Base-by-base conservation (phyloP, 2,329 filamentous ascomycete species). In the Aspergillus glaucus region DNA sequence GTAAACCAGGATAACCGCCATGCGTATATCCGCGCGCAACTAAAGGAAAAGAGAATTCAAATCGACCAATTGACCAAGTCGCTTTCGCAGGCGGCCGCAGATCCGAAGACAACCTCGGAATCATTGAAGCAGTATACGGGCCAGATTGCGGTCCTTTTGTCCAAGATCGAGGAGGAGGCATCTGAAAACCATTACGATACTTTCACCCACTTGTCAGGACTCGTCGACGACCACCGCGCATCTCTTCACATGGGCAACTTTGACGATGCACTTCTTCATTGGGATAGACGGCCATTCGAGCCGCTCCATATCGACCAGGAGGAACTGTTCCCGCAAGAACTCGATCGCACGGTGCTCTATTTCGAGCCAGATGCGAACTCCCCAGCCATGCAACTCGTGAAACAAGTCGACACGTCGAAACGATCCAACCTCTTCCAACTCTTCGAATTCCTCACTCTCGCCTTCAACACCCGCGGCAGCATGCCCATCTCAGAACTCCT, bases 281-380 rank as follows among this genome's bases (percentile, higher is more conserved):
- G 84, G 81, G 88, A 95, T 65, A 76, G 79, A 1, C 82, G 90
- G 14, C 69, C 74, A 2, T 82, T 81, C 59, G 88, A 95, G 59
- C 86, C 88, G 0, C 72, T 95, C 14, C 66, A 72, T 21, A 77
- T 80, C 2, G 51, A 72, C 4, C 45, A 67, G 0, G 60, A 77
- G 1, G 90, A 95, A 55, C 85, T 88, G 59, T 88, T 77, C 63
- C 88, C 88, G 1, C 72, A 77, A 3, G 51, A 55, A 5, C 55
- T 56, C 15, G 56, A 69, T 6, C 61, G 64, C 6, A 60, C 64
- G 0, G 50, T 71, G 10, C 46, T 69, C 8, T 67, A 67, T 52
- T 66, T 71, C 43, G 65, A 66, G 49, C 53, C 64, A 3, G 54
- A 69, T 45, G 37, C 58, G 15, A 56, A 64, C 28, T 57, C 62